phyloP scores from a whole-genome alignment of 2,329 filamentous ascomycete genomes.

The Fusarium chlamydosporum region DNA sequence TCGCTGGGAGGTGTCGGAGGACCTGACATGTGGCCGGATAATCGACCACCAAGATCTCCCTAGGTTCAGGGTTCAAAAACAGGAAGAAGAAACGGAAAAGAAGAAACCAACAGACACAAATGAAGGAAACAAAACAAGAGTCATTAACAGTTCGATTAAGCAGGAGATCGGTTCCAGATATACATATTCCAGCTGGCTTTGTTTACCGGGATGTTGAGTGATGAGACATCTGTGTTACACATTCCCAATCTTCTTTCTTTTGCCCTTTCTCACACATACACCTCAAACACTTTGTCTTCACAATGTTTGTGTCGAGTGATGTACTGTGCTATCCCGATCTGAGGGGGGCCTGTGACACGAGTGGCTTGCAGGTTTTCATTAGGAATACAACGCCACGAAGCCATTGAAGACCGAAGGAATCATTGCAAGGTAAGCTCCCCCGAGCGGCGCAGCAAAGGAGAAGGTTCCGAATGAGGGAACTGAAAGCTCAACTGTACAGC shows the following conservation, averaged over 20 bases:
- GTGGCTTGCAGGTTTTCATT: neutral
- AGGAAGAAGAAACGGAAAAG: neutral
- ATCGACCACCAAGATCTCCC: neutral
- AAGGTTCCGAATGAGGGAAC: neutral
- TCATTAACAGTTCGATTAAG: neutral
- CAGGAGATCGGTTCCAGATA: neutral
- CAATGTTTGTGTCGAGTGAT: neutral
- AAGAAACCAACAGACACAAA: neutral
- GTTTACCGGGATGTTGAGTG: neutral
- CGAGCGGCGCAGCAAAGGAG: neutral
- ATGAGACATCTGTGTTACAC: conserved; percentile 14
- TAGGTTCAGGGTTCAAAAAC: neutral
- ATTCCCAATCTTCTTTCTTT: neutral
- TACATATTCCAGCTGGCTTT: conserved; percentile 23
- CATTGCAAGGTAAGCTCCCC: neutral
- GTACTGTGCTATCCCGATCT: neutral
- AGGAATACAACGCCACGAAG: neutral
- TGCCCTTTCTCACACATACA: neutral
- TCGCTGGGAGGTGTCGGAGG: conserved; percentile 8
- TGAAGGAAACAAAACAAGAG: neutral
- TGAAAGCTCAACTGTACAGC: neutral
- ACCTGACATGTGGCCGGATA: neutral
- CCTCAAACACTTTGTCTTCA: neutral
- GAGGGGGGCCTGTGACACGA: neutral
- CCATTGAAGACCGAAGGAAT: neutral